phyloP scores from a whole-genome alignment of 257 asterid species.

The Capsicum rhomboideum region DNA sequence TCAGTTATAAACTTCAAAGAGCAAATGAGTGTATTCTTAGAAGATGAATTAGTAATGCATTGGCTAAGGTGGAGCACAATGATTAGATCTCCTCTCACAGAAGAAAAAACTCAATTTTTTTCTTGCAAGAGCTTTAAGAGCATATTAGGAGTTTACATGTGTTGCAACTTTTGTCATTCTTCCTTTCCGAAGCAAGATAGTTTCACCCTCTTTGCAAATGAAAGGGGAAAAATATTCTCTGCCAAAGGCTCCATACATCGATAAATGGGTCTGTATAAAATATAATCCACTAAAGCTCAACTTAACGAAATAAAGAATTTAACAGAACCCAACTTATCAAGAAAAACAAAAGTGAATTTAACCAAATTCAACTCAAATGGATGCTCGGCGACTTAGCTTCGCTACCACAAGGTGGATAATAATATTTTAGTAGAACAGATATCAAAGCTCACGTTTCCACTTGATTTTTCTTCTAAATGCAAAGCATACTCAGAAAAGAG shows the following conservation, averaged over 20 bases:
- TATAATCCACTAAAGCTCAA: neutral
- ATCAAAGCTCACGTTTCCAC: neutral
- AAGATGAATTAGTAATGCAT: neutral
- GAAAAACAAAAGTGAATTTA: neutral
- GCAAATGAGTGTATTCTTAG: neutral
- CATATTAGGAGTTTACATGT: neutral
- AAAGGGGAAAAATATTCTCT: neutral
- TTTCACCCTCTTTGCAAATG: neutral
- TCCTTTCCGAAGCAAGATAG: neutral
- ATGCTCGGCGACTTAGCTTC: neutral
- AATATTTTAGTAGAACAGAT: neutral
- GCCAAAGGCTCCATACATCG: neutral
- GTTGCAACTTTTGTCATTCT: neutral
- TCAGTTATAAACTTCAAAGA: neutral
- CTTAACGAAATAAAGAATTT: neutral
- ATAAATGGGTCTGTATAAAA: neutral
- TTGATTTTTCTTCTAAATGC: neutral
- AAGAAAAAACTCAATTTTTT: neutral
- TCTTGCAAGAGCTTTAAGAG: neutral
- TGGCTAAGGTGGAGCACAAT: neutral
- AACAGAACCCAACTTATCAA: neutral
- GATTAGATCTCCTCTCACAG: neutral
- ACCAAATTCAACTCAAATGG: neutral
- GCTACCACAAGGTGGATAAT: neutral
- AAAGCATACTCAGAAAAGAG: neutral